Base-by-base conservation (phyloP, 768 basidiomycete genomes). In the Leucogyrophana mollusca region DNA sequence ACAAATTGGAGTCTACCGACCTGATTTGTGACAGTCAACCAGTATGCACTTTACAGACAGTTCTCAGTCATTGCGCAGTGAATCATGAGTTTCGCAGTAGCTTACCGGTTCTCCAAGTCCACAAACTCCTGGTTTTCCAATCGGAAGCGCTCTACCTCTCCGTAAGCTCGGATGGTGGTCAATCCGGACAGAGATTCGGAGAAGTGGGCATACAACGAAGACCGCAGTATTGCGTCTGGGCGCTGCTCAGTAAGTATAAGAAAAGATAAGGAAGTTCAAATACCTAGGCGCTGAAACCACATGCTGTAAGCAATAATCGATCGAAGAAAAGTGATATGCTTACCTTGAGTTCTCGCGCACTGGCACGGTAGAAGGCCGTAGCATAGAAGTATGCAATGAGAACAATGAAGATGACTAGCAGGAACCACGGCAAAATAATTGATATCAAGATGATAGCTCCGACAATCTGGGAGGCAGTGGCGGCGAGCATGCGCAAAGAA, bases 171-270 rank as follows among this genome's bases (percentile, higher is more conserved):
- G 41, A 95, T 93, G 7, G 91, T 94, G 1, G 88, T 77, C 32
- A 95, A 65, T 14, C 94, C 94, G 9, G 86, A 85, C 9, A 96
- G 72, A 22, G 87, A 89, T 69, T 96, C 94, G 3, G 90, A 90
- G 66, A 96, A 96, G 59, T 94, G 92, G 1, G 91, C 85, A 61
- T 96, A 96, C 14, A 97, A 67, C 0, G 86, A 84, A 0, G 89
- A 88, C 20, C 93, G 82, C 22, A 96, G 65, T n/a, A 95, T 75
- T 20, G 90, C 83, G 69, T 95, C 91, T 81, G 51, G 20, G 25
- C 32, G 20, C 17, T 10, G 3, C 5, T 47, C 25, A 54, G 35
- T 9, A 10, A 4, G n/a, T 18, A 13, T 16, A 13, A 0, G 13
- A 3, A 52, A 23, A 47, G 37, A 7, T 18, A n/a, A 35, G 34